Conservation (phyloP, 208 protist genomes). For the Acanthamoeba triangularis region DNA sequence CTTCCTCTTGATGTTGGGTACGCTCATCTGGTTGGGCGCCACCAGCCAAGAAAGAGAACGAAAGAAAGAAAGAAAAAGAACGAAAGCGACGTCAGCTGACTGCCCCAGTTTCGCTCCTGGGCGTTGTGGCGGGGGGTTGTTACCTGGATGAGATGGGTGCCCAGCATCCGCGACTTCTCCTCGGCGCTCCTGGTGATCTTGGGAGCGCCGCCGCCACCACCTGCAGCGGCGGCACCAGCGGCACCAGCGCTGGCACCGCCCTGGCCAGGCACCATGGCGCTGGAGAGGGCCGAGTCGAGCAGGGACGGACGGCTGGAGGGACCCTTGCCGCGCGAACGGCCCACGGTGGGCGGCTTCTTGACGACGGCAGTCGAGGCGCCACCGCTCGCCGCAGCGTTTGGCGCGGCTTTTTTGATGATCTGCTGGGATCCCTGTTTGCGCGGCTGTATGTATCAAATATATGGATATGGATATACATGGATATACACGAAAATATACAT, state of each 20-base stretch:
- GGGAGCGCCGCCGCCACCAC: neutral
- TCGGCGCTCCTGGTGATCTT: constrained; percentile 17
- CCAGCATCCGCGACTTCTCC: constrained; percentile 16
- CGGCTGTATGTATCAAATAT: neutral
- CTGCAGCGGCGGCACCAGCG: neutral
- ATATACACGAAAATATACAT: neutral
- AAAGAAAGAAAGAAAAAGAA: no score
- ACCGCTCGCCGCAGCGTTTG: neutral
- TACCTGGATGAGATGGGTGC: constrained; percentile 14
- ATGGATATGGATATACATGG: neutral
- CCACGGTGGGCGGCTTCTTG: constrained; percentile 14
- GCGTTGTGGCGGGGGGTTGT: no score
- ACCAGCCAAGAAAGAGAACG: no score
- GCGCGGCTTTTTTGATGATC: neutral
- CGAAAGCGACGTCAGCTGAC: no score
- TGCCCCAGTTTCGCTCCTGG: no score
- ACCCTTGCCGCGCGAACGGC: constrained; percentile 16
- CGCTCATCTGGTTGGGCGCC: constrained; percentile 27
- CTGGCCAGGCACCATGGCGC: neutral
- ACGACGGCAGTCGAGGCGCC: neutral
- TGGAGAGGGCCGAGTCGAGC: constrained; percentile 12
- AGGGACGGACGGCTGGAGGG: neutral
- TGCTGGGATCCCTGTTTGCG: constrained; percentile 1
- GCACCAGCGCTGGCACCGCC: neutral
- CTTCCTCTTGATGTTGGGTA: constrained; percentile 32